Conservation (phyloP, 768 basidiomycete genomes). For the Arthromyces matolae region DNA sequence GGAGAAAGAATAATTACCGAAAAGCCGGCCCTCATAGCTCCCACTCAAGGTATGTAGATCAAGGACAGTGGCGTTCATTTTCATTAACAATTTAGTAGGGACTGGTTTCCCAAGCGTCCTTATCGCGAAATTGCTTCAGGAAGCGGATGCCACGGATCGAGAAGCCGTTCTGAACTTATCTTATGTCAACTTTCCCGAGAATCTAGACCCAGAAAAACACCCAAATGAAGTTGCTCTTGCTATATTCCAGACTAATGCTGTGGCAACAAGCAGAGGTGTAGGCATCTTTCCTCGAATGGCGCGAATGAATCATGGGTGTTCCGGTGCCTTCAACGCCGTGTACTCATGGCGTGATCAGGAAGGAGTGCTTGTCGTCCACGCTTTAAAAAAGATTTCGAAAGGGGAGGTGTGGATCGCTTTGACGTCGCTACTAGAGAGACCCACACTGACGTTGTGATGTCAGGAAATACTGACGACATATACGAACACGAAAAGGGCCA, state of each 20-base stretch:
- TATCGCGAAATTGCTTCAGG: slow-evolving; percentile 34
- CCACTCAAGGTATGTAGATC: slow-evolving; percentile 36
- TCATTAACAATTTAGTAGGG: no score
- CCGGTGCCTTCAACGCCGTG: slow-evolving; percentile 62
- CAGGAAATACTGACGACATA: slow-evolving; percentile 66
- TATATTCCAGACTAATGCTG: slow-evolving; percentile 66
- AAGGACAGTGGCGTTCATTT: background rate
- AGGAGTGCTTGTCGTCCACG: slow-evolving; percentile 49
- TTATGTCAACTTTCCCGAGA: slow-evolving; percentile 47
- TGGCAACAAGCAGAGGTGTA: slow-evolving; percentile 47
- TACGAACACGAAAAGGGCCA: slow-evolving; percentile 50
- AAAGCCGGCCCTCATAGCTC: slow-evolving; percentile 50
- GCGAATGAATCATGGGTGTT: slow-evolving; percentile 66
- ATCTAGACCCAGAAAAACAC: slow-evolving; percentile 33
- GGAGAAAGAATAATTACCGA: slow-evolving; percentile 58
- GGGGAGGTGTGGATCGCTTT: slow-evolving; percentile 40
- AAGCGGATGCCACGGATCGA: slow-evolving; percentile 29
- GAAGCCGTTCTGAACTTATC: slow-evolving; percentile 52
- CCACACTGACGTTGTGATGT: background rate
- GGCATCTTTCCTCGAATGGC: slow-evolving; percentile 71
- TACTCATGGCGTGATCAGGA: slow-evolving; percentile 57
- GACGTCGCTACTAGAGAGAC: slow-evolving; percentile 1
- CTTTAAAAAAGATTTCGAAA: slow-evolving; percentile 46
- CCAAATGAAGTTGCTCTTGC: slow-evolving; percentile 51
- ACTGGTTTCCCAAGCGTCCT: slow-evolving; percentile 41